These are phyloP conservation scores for Penicillium crystallinum DNA, from an alignment of 495 filamentous ascomycete genomes.

Conservation along the genomic window DNA sequence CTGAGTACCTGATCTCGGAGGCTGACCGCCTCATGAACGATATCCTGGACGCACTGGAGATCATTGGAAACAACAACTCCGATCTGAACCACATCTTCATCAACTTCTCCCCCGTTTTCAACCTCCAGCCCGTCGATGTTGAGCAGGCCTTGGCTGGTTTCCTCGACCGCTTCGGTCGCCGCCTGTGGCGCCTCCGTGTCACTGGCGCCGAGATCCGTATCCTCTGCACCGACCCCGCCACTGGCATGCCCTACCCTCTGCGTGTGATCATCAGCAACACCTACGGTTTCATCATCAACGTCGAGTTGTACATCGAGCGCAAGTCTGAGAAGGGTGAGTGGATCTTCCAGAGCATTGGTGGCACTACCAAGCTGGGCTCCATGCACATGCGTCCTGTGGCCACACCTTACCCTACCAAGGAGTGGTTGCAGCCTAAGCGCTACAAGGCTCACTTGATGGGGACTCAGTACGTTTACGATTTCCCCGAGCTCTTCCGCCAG, in stretches of 20 bases:
- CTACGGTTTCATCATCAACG: slow-evolving; percentile 96
- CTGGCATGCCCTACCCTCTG: slow-evolving; percentile 83
- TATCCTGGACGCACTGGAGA: slow-evolving; percentile 94
- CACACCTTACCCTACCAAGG: slow-evolving; percentile 95
- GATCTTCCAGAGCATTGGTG: slow-evolving; percentile 97
- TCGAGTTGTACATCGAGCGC: slow-evolving; percentile 94
- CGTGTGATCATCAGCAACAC: slow-evolving; percentile 98
- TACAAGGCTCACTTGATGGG: slow-evolving; percentile 99
- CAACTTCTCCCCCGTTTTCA: slow-evolving; percentile 96
- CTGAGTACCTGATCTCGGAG: slow-evolving; percentile 96
- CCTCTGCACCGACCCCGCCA: slow-evolving; percentile 84
- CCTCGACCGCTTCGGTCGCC: slow-evolving; percentile 91
- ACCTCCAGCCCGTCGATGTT: slow-evolving; percentile 81
- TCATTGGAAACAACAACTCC: slow-evolving; percentile 98
- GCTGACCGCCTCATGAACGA: slow-evolving; percentile 95
- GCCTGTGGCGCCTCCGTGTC: slow-evolving; percentile 93
- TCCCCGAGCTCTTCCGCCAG: slow-evolving; percentile 98
- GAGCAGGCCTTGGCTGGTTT: slow-evolving; percentile 93
- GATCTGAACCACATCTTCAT: slow-evolving; percentile 99
- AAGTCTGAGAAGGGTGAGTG: slow-evolving; percentile 96
- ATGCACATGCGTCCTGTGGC: slow-evolving; percentile 91
- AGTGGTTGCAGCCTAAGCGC: slow-evolving; percentile 96
- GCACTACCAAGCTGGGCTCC: slow-evolving; percentile 86
- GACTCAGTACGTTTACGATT: slow-evolving; percentile 98
- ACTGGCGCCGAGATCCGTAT: slow-evolving; percentile 98